These are phyloP conservation scores for Cadophora luteo-olivacea DNA, from an alignment of 2,329 filamentous ascomycete genomes.

Conservation along the genomic window DNA sequence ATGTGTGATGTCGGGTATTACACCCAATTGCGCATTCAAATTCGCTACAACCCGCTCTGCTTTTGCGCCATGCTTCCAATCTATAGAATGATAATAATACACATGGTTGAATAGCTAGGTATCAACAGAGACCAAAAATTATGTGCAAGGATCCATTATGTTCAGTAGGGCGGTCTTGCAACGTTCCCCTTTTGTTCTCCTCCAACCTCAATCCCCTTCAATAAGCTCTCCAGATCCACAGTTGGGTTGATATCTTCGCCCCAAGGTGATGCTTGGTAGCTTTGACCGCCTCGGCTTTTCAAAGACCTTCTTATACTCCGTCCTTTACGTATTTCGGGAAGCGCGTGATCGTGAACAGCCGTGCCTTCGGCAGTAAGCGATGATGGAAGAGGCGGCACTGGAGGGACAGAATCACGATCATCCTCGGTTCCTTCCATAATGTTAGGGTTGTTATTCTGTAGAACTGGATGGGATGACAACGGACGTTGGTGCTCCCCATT, in stretches of 20 bases:
- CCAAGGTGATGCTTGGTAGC: conserved; percentile 35
- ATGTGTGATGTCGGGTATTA: neutral
- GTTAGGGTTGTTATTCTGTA: conserved; percentile 24
- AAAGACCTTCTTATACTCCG: conserved; percentile 32
- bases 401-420: conserved; percentile 38
- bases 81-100: conserved; percentile 29
- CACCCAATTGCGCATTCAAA: conserved; percentile 6
- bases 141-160: conserved; percentile 27
- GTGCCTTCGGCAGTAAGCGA: conserved; percentile 34
- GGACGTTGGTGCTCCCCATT: conserved; percentile 36
- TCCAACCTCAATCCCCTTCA: conserved; percentile 42
- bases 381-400: conserved; percentile 43
- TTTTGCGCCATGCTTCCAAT: conserved; percentile 20
- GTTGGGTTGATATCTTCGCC: conserved; percentile 33
- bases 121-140: conserved; percentile 17
- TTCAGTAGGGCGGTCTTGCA: conserved; percentile 43
- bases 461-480: conserved; percentile 37
- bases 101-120: conserved; percentile 22
- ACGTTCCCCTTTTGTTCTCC: conserved; percentile 37
- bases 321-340: conserved; percentile 33
- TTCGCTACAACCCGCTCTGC: conserved; percentile 13
- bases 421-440: conserved; percentile 32
- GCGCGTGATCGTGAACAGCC: conserved; percentile 36
- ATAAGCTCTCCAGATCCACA: conserved; percentile 41
- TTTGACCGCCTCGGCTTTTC: conserved; percentile 32